Percentiles rank a stretch among this genome's conserved stretches.
phyloP scores from a whole-genome alignment of 208 protist species.

The Leishmania amazonensis region DNA sequence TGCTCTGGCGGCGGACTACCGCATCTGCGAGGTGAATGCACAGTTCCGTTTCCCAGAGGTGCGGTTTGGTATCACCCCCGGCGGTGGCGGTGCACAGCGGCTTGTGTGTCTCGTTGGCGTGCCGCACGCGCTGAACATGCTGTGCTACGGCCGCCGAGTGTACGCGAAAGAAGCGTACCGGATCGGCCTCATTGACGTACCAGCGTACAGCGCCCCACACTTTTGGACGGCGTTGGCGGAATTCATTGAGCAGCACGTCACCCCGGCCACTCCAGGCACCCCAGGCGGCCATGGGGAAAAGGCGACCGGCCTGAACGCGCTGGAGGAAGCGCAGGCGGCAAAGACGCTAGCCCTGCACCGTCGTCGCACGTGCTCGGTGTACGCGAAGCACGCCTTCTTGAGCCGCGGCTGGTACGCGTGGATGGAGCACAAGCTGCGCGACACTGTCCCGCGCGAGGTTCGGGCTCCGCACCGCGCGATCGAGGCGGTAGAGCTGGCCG shows the following conservation, averaged over 20 bases:
- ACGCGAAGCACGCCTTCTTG: slow-evolving; percentile 20
- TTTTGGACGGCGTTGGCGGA: slow-evolving; percentile 16
- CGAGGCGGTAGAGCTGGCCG: slow-evolving; percentile 45
- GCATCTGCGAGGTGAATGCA: slow-evolving; percentile 48
- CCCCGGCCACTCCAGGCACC: background rate
- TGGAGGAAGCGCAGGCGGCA: background rate
- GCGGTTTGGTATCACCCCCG: slow-evolving; percentile 73
- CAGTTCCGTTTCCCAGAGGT: slow-evolving; percentile 71
- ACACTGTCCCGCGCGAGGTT: slow-evolving; percentile 44
- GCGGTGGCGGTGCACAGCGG: slow-evolving; percentile 79
- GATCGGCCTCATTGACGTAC: slow-evolving; percentile 64
- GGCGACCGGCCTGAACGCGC: background rate
- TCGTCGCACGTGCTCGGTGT: slow-evolving; percentile 15
- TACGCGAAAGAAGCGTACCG: slow-evolving; percentile 45
- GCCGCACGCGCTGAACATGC: slow-evolving; percentile 40
- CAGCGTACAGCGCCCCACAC: slow-evolving; percentile 19
- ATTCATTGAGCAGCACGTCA: slow-evolving; percentile 9
- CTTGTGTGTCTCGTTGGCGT: slow-evolving; percentile 72
- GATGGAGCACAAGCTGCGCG: slow-evolving; percentile 43
- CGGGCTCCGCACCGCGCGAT: slow-evolving; percentile 47
- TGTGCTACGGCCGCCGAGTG: slow-evolving; percentile 40
- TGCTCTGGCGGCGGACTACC: slow-evolving; percentile 65
- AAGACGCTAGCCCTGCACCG: slow-evolving; percentile 14
- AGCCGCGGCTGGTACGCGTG: slow-evolving; percentile 45
- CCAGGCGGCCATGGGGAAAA: background rate